A percentile compares a stretch with the other conserved stretches of the same genome.
These are phyloP conservation scores for Coemansia pectinata DNA, from an alignment of 192 early-diverging fungal genomes.

Conservation along the genomic window DNA sequence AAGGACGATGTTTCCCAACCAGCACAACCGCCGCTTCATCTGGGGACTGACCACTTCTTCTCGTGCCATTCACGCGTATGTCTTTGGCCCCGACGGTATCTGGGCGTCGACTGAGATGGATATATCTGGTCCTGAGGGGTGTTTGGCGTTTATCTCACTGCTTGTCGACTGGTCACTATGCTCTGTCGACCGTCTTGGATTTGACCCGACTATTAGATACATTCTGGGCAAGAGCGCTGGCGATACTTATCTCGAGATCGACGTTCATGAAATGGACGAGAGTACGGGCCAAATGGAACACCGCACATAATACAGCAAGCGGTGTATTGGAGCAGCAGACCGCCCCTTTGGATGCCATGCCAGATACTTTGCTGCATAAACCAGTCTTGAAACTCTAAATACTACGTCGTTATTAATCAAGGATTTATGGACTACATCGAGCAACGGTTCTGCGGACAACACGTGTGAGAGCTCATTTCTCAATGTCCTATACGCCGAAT, in stretches of 20 bases:
- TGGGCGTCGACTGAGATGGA: background rate
- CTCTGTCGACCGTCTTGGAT: constrained; percentile 1
- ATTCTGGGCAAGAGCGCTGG: background rate
- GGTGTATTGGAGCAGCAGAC: background rate
- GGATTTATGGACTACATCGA: constrained; percentile 27
- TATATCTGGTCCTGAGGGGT: background rate
- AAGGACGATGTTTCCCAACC: background rate
- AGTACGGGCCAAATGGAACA: background rate
- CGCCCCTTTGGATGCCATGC: constrained; percentile 1
- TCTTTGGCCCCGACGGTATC: background rate
- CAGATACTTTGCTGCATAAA: constrained; percentile 13
- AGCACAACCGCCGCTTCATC: constrained; percentile 14
- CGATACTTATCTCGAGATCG: background rate
- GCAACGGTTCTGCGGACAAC: constrained; percentile 9
- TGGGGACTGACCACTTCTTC: constrained; percentile 11
- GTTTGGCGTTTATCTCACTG: background rate
- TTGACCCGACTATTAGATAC: constrained; percentile 8
- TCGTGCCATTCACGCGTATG: background rate
- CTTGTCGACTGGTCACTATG: constrained; percentile 20
- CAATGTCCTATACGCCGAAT: background rate
- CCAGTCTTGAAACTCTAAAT: background rate
- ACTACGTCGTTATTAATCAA: constrained; percentile 14
- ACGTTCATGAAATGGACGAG: background rate
- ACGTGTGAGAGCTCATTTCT: background rate
- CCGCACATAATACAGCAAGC: background rate